Evolutionary conservation across 106 monocot species (phyloP).

Genomic region (Dioscorea alata): DNA sequence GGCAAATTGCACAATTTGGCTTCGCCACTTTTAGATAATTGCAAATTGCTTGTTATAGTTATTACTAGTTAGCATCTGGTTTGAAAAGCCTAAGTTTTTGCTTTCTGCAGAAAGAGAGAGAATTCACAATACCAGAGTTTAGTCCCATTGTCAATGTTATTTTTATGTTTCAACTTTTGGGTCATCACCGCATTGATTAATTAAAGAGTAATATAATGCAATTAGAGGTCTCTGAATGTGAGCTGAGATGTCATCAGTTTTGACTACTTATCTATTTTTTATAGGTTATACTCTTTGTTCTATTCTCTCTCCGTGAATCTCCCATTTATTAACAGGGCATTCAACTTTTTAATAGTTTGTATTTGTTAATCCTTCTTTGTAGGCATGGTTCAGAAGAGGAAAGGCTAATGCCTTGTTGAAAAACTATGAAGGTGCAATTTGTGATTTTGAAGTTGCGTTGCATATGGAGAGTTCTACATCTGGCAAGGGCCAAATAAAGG

Average conservation of each 20-base stretch:
- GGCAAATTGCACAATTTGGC: too few species aligned
- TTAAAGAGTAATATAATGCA: background rate
- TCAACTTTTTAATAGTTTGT: background rate
- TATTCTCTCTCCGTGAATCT: background rate
- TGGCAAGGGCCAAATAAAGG: slow-evolving; percentile 58
- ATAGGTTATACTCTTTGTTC: background rate
- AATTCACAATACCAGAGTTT: too few species aligned
- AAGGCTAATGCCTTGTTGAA: slow-evolving; percentile 58
- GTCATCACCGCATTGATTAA: too few species aligned
- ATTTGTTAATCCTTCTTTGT: background rate
- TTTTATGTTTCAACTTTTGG: too few species aligned
- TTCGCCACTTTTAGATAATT: too few species aligned
- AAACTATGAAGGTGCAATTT: slow-evolving; percentile 46
- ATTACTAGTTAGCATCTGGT: too few species aligned
- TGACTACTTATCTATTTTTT: background rate
- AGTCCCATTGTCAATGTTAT: too few species aligned
- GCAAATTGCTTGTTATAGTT: too few species aligned
- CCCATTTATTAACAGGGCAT: background rate
- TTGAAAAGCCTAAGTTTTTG: too few species aligned
- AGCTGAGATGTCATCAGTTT: background rate
- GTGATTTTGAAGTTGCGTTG: slow-evolving; percentile 70
- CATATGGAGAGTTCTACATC: slow-evolving; percentile 49
- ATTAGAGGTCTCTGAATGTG: background rate
- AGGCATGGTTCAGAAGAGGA: slow-evolving; percentile 95
- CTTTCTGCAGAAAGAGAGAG: too few species aligned